Base-by-base conservation (phyloP, 1,284 basidiomycete genomes). In the Microbotryum violaceum region DNA sequence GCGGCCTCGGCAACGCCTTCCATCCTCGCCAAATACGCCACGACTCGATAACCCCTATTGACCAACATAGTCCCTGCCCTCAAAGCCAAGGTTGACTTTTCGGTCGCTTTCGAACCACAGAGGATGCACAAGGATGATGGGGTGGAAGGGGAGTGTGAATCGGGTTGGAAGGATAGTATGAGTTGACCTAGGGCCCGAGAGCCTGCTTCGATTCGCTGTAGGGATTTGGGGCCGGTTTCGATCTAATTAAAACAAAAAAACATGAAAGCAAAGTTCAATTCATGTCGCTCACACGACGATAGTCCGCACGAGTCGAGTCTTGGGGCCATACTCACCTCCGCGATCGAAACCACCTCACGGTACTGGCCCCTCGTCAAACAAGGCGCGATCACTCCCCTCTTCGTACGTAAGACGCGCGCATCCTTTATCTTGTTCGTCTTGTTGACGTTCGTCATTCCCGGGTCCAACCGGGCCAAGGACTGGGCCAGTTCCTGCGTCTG, bases 341-440 rank as follows among this genome's bases (percentile, higher is more conserved):
- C 64, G 10, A 72, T 62, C 18, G 64, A 62, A 0, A 67, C 52
- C 12, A 65, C 68, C 31, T 72, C 70, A 47, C 54, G 61, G 60
- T 58, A 69, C 27, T 67, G 63, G 48, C 54, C 64, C 44, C 58
- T 23, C 50, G 52, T 57, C 45, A 71, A 51, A 6, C 54, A 25
- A 14, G 59, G 59, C 18, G 58, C 60, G 20, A 4, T 6, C 8
- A 60, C 37, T 0, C 64, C 61, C 4, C 4, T 8, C 2, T 25
- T 21, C 3, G 62, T 67, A 7, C 51, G n/a, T 4, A 64, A 58
- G 31, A 31, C 31, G 31, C 16, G 9, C 50, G 9, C 47, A 52
- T 5, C 27, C 49, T 14, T 42, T 1, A 31, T 9, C 9, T 2
- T 31, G 61, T 21, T 9, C 45, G 5, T 7, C 27, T 3, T 49